These are phyloP conservation scores for Reticulascus tulasneorum DNA, from an alignment of 2,329 filamentous ascomycete species.

Conservation along the genomic window DNA sequence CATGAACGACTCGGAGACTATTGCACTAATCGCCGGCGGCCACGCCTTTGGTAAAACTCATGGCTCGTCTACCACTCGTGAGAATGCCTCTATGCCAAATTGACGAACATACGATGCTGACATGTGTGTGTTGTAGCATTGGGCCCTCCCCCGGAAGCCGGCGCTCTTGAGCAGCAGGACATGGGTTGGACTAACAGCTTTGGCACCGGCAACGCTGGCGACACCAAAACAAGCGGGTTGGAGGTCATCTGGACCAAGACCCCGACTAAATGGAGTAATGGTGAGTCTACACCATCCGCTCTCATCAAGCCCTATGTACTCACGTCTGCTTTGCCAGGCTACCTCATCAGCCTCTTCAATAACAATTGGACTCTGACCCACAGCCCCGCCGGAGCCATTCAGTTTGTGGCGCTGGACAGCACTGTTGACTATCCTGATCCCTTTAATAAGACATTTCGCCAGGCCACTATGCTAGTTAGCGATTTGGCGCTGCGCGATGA, in stretches of 20 bases:
- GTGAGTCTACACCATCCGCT: constrained; percentile 2
- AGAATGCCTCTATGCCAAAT: constrained; percentile 1
- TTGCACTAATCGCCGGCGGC: constrained; percentile 73
- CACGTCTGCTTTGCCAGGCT: constrained; percentile 36
- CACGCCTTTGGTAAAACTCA: constrained; percentile 81
- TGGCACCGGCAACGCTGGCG: constrained; percentile 62
- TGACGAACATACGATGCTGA: constrained; percentile 3
- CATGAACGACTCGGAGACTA: constrained; percentile 80
- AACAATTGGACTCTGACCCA: constrained; percentile 75
- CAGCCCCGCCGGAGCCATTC: constrained; percentile 71
- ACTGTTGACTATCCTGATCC: constrained; percentile 67
- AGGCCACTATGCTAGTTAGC: constrained; percentile 72
- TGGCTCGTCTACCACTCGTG: constrained; percentile 49
- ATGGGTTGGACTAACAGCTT: constrained; percentile 68
- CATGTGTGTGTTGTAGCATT: constrained; percentile 42
- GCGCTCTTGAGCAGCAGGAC: constrained; percentile 62
- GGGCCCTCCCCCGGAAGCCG: constrained; percentile 64
- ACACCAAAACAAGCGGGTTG: constrained; percentile 72
- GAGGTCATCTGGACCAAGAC: constrained; percentile 78
- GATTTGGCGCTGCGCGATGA: constrained; percentile 71
- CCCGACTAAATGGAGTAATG: constrained; percentile 51
- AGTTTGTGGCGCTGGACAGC: constrained; percentile 70
- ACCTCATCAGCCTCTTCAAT: constrained; percentile 72
- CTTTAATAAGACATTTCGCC: constrained; percentile 65
- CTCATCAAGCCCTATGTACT: constrained; percentile 2